Percentiles rank a stretch among this genome's conserved stretches.
phyloP scores from a whole-genome alignment of 2,329 filamentous ascomycete genomes.

The Neonectria ditissima region DNA sequence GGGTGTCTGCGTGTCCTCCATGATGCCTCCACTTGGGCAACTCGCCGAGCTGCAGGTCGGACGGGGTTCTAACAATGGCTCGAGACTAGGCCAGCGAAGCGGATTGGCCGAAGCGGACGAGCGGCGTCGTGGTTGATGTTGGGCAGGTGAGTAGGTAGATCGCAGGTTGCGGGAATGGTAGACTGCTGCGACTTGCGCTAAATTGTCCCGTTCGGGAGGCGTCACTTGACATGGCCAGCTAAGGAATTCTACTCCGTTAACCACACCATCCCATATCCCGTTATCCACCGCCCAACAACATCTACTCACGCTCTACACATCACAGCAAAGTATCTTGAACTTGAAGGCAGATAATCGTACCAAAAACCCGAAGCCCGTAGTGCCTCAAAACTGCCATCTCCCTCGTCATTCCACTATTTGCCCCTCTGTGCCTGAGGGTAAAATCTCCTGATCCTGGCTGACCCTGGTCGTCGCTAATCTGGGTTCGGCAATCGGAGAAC shows the following conservation, averaged over 20 bases:
- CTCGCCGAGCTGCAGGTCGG: not conserved
- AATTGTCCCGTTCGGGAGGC: constrained; percentile 24
- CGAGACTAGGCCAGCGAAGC: not conserved
- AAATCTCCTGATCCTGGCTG: constrained; percentile 1
- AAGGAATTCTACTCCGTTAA: not conserved
- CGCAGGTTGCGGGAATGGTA: not conserved
- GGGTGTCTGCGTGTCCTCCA: constrained; percentile 52
- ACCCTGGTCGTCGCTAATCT: constrained; percentile 25
- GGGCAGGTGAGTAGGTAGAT: constrained; percentile 15
- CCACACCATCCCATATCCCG: not conserved
- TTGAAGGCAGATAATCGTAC: not conserved
- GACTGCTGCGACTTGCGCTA: constrained; percentile 27
- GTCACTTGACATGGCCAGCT: constrained; percentile 38
- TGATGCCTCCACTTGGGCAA: constrained; percentile 22
- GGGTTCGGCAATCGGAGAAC: constrained; percentile 12
- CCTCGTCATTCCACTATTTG: not conserved
- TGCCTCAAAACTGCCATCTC: not conserved
- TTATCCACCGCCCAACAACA: not conserved
- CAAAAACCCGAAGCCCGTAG: too few relatives aligned
- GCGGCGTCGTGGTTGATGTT: constrained; percentile 28
- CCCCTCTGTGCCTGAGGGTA: not conserved
- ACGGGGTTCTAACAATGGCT: not conserved
- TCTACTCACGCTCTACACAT: not conserved
- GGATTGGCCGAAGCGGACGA: constrained; percentile 18
- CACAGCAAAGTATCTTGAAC: not conserved